Base-by-base conservation (phyloP, 805 yeast genomes). In the Candida yuanshanica region DNA sequence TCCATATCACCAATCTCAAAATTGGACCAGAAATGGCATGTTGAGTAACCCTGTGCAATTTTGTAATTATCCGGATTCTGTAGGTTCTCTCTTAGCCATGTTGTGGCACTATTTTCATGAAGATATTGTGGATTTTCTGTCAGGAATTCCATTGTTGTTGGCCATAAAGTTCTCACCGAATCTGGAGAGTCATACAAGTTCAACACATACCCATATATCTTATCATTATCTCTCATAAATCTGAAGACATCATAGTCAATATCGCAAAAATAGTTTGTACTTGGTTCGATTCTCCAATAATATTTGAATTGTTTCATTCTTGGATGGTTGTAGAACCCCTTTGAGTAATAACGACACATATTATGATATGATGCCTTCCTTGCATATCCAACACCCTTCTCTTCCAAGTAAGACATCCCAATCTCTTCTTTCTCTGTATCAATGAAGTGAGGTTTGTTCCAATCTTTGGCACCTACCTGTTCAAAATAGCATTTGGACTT, bases 11-110 rank as follows among this genome's bases (percentile, higher is more conserved):
- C 91, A 42, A 87, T 83, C 56, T 88, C 96, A 51, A 87, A 88
- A 59, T 87, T 88, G 20, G 90, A 77, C 95, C 95, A 88, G 62
- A 88, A 87, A 62, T 88, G 95, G 54, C 95, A 88, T 1, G 68
- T 78, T 59, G 66, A 78, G 63, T 66, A 68, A 11, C 76, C 76
- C 16, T 64, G 55, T 1, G 75, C 66, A 3, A 47, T 52, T n/a
- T 58, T 53, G 41, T 60, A 67, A 48, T 69, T 72, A 7, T 59
- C 55, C 11, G 79, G 84, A 52, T 68, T 74, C 54, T 64, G 80
- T 62, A 55, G 55, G 56, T 70, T 74, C 68, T 79, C 77, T 37
- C 79, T 72, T 33, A 85, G 56, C 79, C 83, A 85, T 33, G 72
- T 75, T 53, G 75, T 65, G 33, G 87, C 75, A 49, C 77, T 80